Base-by-base conservation (phyloP, 208 protist genomes). In the Trichomonas tenax region DNA sequence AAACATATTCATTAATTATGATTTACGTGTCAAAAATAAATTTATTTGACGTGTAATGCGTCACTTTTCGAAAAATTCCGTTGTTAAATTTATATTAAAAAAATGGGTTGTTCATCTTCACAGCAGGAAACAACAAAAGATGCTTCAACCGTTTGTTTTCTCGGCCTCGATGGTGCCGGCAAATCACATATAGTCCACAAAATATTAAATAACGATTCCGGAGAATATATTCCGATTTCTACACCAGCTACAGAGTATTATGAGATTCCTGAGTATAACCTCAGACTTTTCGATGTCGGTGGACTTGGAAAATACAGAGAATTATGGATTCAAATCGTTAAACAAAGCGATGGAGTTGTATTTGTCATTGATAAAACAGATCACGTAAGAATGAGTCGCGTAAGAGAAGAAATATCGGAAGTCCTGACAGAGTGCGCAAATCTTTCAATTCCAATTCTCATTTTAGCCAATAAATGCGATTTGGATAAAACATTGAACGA, bases 341-440 rank as follows among this genome's bases (percentile, higher is more conserved):
- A 93, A 38, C 44, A 93, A 48, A 21, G n/a, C 17, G 86, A 93
- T 93, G 86, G n/a, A 26, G 86, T 93, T 51, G 40, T 34, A 17
- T 93, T 93, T 38, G 86, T 93, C 51, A 93, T 93, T 58, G 86
- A 93, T 51, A 93, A 44, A 93, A 38, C 86, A 11, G 86, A 93
- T 93, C 41, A 93, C 8, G 46, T 34, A 40, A 34, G 86, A 93
- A 93, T 93, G 86, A 93, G 86, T 93, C 1, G 23, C 34, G 86
- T 93, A 40, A 0, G 86, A 2, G 86, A 93, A 51, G 86, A 93
- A 51, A 93, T 93, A 34, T 17, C 17, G 36, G 44, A 38, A 34
- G 44, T 93, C 11, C n/a, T 93, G 17, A 34, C 23, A 38, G 10
- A 93, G 38, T 93, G 86, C 26, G 0, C 41, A 48, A 41, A 51